Base-by-base conservation (phyloP, 2,329 filamentous ascomycete species). In the Monilinia laxa region DNA sequence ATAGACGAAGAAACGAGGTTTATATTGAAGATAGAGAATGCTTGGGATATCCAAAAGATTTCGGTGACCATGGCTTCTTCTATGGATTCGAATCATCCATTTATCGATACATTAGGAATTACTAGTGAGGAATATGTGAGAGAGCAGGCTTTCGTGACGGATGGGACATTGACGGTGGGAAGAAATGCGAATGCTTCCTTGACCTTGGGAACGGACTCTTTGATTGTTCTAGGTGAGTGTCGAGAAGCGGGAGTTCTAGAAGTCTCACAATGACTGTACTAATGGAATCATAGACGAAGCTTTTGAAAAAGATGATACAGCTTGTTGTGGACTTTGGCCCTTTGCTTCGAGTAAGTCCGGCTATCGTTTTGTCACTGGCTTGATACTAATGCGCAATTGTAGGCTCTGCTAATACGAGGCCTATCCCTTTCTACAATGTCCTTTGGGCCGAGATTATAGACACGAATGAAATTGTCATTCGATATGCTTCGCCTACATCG, bases 401-500 rank as follows among this genome's bases (percentile, higher is more conserved):
- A 76, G 74, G 70, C 51, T 73, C 74, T 25, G 71, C 72, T 25
- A 75, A 75, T 63, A 77, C 75, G 25, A 70, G 74, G 82, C 81
- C 84, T 7, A 89, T 97, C 40, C 88, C 91, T 2, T 89, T 92
- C 69, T 93, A 91, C 80, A 90, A 96, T 76, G 80, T 97, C 69
- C 87, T 97, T 59, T 96, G 92, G 89, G 91, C 90, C 51, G 87
- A 91, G 71, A 76, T 90, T 38, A 80, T 82, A 59, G 81, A 84
- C 55, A 52, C 55, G 14, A 81, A 81, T 65, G 82, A 84, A 40
- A 79, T 97, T 60, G 84, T 84, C 10, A 87, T 98, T 75, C 86
- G 89, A 62, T 95, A 92, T 77, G 92, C 92, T 57, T 79, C 84
- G 42, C 82, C 84, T 0, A 76, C 79, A 31, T 84, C 85, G 47